Base-by-base conservation (phyloP, 2,329 filamentous ascomycete species). In the Keithomyces neogunnii region DNA sequence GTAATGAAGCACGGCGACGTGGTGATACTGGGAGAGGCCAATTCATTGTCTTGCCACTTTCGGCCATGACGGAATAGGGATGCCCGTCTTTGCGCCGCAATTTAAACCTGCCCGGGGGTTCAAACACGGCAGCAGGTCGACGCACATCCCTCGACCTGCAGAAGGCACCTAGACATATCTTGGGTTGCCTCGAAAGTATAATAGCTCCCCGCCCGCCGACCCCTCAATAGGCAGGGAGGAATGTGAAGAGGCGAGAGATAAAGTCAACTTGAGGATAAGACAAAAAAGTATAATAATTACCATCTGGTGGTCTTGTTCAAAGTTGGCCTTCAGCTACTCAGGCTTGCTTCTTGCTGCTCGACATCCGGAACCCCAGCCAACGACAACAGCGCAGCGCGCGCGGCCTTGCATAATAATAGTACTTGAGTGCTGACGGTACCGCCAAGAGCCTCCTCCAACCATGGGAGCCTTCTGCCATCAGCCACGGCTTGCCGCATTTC, bases 391-490 rank as follows among this genome's bases (percentile, higher is more conserved):
- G 19, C 19, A 19, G 19, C 19, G 19, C 19, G 19, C 19, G 19
- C 19, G 19, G 19, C 19, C 19, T 19, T 19, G 19, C 19, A 19
- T 19, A 19, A 19, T 19, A 19, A 19, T 19, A 19, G 19, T 19
- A 19, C 19, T 19, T 19, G 19, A 19, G 19, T 19, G 19, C 19
- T 19, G 19, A 19, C 19, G 19, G 19, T 19, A 19, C 19, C 19
- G 19, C 19, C 19, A 19, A 19, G 19, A 19, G 19, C 19, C 19
- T 19, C 19, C 19, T 19, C 19, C 19, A 19, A 19, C 19, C 19
- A 53, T 53, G 52, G 49, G 52, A 19, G 46, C 52, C 19, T 47
- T 51, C 36, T 53, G 46, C 29, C 46, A 51, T 29, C 42, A 47
- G 39, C 29, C 46, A 30, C 42, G 43, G 42, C 13, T 39, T 38